Base-by-base conservation (phyloP, 768 basidiomycete genomes). In the Sarcomyxa edulis region DNA sequence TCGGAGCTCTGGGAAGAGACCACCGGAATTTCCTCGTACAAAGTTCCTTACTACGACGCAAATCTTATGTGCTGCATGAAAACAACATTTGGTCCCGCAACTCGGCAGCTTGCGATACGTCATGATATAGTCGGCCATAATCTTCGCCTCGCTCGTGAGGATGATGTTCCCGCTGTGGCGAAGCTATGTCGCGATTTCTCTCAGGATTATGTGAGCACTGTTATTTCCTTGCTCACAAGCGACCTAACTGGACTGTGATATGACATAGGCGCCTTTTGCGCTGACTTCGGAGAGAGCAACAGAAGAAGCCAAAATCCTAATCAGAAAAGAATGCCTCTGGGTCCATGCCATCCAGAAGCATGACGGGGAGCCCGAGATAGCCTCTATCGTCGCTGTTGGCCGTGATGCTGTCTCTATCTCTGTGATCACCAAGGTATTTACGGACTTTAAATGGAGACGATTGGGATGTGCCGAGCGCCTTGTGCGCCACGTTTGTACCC, bases 361-460 rank as follows among this genome's bases (percentile, higher is more conserved):
- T 18, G 39, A 34, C 5, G 46, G 16, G 7, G 40, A 50, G 3
- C 41, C 59, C 23, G 56, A 65, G 24, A 59, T 68, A 9, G 72
- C 78, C 2, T 74, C 61, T 24, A 66, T 79, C 26, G 70, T 76
- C 11, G 74, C 72, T 7, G 58, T 65, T 2, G 73, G 74, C 7
- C 58, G 76, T 9, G 56, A 64, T 10, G 69, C 63, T 7, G 59
- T 58, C 1, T 54, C 54, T 7, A 64, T 74, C n/a, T 59, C 71
- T 1, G 64, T 67, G 3, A 62, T 78, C 35, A 72, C 75, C 32
- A 78, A 78, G 45, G 76, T 78, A 3, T 73, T 56, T 50, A 76
- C 76, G 7, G 50, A 59, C 23, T 54, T 63, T 0, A 18, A 41
- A 6, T 73, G 66, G 62, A 54, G 76, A 44, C 46, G 57, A 5